Evolutionary conservation across 192 early-diverging fungal genomes (phyloP).

Genomic region (Dissophora ornata): DNA sequence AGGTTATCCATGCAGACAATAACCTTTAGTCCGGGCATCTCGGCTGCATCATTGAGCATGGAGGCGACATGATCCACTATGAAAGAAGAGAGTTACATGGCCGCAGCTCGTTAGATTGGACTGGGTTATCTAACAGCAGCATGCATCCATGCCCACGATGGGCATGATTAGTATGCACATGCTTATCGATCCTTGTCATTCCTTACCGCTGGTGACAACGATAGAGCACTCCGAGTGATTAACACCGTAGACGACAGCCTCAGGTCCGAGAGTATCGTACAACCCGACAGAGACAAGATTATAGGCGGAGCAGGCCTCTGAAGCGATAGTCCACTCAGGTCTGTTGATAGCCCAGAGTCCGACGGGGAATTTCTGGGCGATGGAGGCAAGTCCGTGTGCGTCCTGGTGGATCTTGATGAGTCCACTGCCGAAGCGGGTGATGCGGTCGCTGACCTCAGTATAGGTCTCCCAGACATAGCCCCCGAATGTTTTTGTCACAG

Average conservation of each 20-base stretch:
- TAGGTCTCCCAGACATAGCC: slow-evolving; percentile 80
- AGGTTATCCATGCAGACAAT: slow-evolving; percentile 81
- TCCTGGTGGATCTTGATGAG: slow-evolving; percentile 64
- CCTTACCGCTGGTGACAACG: slow-evolving; percentile 69
- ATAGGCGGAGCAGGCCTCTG: slow-evolving; percentile 74
- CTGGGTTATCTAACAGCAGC: no score
- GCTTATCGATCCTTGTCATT: not conserved
- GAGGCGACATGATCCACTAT: slow-evolving; percentile 60
- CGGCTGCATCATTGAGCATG: slow-evolving; percentile 63
- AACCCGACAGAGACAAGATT: slow-evolving; percentile 78
- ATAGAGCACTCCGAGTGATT: slow-evolving; percentile 84
- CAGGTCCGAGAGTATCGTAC: slow-evolving; percentile 91
- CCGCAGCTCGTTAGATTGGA: no score
- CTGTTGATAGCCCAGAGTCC: slow-evolving; percentile 84
- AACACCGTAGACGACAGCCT: slow-evolving; percentile 85
- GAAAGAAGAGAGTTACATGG: not conserved
- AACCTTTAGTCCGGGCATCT: slow-evolving; percentile 75
- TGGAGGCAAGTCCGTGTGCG: slow-evolving; percentile 1
- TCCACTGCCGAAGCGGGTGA: slow-evolving; percentile 76
- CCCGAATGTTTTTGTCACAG: slow-evolving; percentile 66
- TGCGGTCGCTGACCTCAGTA: slow-evolving; percentile 66
- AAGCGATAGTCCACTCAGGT: slow-evolving; percentile 80
- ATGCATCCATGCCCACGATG: no score
- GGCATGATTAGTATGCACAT: no score
- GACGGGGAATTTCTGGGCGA: slow-evolving; percentile 55